Evolutionary conservation across 1,139 yeast species (phyloP), one percentile per base, ranked within the genome.

Genomic region (Candida buenavistaensis): DNA sequence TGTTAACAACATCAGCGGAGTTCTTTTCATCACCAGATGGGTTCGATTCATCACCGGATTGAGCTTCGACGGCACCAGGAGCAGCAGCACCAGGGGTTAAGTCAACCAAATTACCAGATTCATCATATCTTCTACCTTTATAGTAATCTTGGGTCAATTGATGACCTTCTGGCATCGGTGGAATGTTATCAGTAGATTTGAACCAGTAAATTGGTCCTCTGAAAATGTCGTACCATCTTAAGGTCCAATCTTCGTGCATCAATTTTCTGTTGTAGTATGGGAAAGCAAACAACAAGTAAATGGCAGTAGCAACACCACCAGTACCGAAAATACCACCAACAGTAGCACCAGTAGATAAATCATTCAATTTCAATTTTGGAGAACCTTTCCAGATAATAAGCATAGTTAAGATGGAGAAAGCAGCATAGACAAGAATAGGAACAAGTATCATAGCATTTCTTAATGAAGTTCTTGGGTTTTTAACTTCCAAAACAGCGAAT

Each of bases 311-410:
- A 40, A 72, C 82, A 24, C 63, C 81, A 46, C 79, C 87, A 39
- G 77, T 79, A 37, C 87, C 85, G 34, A 80, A 58, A 44, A 81
- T 75, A 27, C 84, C 68, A 16, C 75, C 83, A 30, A 61, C 66
- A 28, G 73, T 72, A 12, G 82, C 72, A 26, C 72, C 72, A 9
- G 64, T 48, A 2, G 80, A 64, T 40, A 81, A 66, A 5, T 75
- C 53, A 46, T 73, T 64, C 51, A 82, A 68, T 17, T 76, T 63
- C 47, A 82, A 70, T 43, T 72, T 71, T 47, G 88, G 88, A 40
- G 88, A 81, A 49, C 89, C 89, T 56, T 82, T 81, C 86, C 86
- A 82, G 27, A 76, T 72, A 48, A 63, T 68, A 60, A 64, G 72
- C 79, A 60, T 71, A 40, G 89, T 81, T 50, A 83, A 70, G 39